Evolutionary conservation across 1,139 yeast species (phyloP).

Genomic region (Candida sp.): DNA sequence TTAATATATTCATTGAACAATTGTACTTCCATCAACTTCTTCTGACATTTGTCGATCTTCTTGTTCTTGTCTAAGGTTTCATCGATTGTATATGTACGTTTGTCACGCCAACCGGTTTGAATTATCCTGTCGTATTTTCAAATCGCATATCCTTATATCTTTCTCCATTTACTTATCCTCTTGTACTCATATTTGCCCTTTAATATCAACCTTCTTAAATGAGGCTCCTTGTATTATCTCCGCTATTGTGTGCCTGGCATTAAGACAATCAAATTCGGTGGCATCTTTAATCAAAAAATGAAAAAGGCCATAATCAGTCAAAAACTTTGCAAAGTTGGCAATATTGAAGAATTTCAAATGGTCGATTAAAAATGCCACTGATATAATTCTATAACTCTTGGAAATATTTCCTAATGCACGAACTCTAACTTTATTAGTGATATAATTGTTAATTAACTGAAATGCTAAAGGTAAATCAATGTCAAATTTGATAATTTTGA

Average conservation of each 20-base stretch:
- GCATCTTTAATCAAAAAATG: conserved; percentile 27
- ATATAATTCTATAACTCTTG: conserved; percentile 57
- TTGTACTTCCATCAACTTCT: no score
- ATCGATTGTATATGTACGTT: not conserved
- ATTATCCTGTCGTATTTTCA: not conserved
- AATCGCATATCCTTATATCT: not conserved
- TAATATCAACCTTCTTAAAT: conserved; percentile 76
- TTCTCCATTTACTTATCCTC: not conserved
- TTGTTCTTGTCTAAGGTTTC: not conserved
- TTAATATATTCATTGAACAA: no score
- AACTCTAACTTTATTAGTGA: conserved; percentile 54
- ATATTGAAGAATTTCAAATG: conserved; percentile 44
- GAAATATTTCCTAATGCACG: conserved; percentile 58
- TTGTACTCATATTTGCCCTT: conserved; percentile 66
- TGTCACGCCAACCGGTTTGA: not conserved
- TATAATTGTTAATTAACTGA: conserved; percentile 35
- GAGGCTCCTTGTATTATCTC: conserved; percentile 37
- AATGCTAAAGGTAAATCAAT: conserved; percentile 20
- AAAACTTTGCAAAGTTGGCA: conserved; percentile 26
- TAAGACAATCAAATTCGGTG: conserved; percentile 38
- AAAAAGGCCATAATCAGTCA: conserved; percentile 36
- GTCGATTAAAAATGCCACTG: conserved; percentile 29
- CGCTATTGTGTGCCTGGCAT: conserved; percentile 45
- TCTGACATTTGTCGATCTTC: no score
- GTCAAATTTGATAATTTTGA: conserved; percentile 32